These are phyloP conservation scores for Drechslera avenae DNA, from an alignment of 2,329 filamentous ascomycete species.

Conservation along the genomic window DNA sequence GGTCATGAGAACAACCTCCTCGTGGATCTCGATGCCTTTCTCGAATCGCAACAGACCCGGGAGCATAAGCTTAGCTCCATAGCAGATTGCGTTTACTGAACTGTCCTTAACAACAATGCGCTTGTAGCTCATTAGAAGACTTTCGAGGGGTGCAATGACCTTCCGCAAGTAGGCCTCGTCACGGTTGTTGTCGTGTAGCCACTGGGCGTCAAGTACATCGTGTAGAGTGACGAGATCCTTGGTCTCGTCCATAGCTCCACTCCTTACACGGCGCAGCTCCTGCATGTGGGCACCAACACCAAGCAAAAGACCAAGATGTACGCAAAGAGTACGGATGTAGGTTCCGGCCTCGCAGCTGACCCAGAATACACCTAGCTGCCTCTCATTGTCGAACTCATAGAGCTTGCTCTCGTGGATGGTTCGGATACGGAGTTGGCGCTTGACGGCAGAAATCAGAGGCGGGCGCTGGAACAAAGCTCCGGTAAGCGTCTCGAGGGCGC, in stretches of 20 bases:
- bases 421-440: slow-evolving; percentile 96
- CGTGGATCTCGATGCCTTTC: slow-evolving; percentile 87
- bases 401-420: slow-evolving; percentile 98
- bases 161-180: slow-evolving; percentile 91
- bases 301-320: slow-evolving; percentile 78
- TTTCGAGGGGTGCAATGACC: slow-evolving; percentile 92
- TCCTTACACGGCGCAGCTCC: slow-evolving; percentile 90
- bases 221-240: slow-evolving; percentile 91
- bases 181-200: slow-evolving; percentile 91
- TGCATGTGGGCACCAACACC: slow-evolving; percentile 98
- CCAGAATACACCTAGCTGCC: slow-evolving; percentile 98
- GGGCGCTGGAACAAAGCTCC: slow-evolving; percentile 97
- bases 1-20: slow-evolving; percentile 97
- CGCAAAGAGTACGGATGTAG: slow-evolving; percentile 97
- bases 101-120: slow-evolving; percentile 97
- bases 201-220: slow-evolving; percentile 94
- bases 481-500: slow-evolving; percentile 92
- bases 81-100: slow-evolving; percentile 95
- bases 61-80: slow-evolving; percentile 98
- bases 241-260: slow-evolving; percentile 92
- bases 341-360: slow-evolving; percentile 98
- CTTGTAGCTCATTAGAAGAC: slow-evolving; percentile 90
- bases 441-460: slow-evolving; percentile 96
- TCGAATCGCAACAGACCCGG: slow-evolving; percentile 94
- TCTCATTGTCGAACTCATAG: slow-evolving; percentile 95